Base-by-base conservation (phyloP, 208 protist genomes). In the Lotmaria passim region DNA sequence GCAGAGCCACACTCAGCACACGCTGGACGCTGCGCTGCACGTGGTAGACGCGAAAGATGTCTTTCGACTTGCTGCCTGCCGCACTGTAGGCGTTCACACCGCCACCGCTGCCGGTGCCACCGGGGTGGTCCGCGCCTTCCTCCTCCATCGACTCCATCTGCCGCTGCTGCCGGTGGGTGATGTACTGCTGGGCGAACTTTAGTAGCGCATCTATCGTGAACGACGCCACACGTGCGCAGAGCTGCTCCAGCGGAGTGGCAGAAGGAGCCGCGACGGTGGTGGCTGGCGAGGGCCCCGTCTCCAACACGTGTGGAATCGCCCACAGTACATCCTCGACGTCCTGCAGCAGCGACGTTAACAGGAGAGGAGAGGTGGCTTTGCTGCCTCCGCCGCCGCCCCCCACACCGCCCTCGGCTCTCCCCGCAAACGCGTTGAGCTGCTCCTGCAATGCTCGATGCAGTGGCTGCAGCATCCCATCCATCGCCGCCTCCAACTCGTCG, bases 11-110 rank as follows among this genome's bases (percentile, higher is more conserved):
- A 36, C 83, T 91, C 12, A 94, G 68, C 51, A 89, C 59, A 3
- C 83, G 81, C 52, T 84, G 89, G 57, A 94, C 41, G 1, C 78
- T 77, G 17, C 73, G 78, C 57, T 91, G 85, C 4, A 82, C 78
- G 50, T 64, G 60, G 41, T 83, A 80, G 7, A 71, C 57, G 28
- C 78, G 80, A 28, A 86, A 77, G 26, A 85, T 60, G 63, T 93
- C 87, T n/a, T 39, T 19, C 68, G 21, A 36, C 30, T 53, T 53
- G 15, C 58, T 24, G 14, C 62, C 10, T 7, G 28, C 8, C 11
- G 57, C 14, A 28, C n/a, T 21, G 33, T 33, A 4, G 48, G 69
- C 6, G 24, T 59, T 8, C 44, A 33, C 17, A 39, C 59, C 6
- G n/a, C 64, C 17, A 59, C 43, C 21, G 41, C 59, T n/a, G 34